These are phyloP conservation scores for Fusarium sp. DNA, from an alignment of 2,329 filamentous ascomycete species.

Conservation along the genomic window DNA sequence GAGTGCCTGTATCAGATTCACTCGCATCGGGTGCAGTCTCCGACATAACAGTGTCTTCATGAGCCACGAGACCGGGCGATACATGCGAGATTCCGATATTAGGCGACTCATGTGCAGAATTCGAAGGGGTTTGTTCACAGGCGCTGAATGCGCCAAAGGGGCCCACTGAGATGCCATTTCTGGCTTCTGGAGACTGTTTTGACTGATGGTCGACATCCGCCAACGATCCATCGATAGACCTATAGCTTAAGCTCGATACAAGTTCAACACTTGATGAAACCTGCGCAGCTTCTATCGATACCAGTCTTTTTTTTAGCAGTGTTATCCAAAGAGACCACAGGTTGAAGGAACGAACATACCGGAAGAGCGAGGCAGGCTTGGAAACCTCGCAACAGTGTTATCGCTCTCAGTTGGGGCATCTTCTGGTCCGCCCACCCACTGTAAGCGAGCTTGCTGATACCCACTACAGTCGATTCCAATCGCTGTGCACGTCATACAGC, in stretches of 20 bases:
- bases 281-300: not conserved
- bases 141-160: slow-evolving; percentile 1
- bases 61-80: too few relatives aligned
- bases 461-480: not conserved
- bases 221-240: not conserved
- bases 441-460: not conserved
- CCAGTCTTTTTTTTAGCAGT: not conserved
- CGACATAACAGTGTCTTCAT: not conserved
- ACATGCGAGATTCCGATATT: too few relatives aligned
- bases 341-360: not conserved
- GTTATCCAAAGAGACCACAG: not conserved
- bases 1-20: not conserved
- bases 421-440: not conserved
- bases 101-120: not conserved
- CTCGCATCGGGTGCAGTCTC: not conserved
- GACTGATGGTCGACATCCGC: not conserved
- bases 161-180: not conserved
- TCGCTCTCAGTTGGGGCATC: not conserved
- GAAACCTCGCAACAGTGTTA: not conserved
- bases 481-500: not conserved
- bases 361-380: not conserved
- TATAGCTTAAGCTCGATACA: not conserved
- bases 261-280: not conserved
- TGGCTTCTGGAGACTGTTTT: not conserved
- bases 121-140: not conserved